Base-by-base conservation (phyloP, 805 yeast genomes). In the Saccharomyces paradoxus region DNA sequence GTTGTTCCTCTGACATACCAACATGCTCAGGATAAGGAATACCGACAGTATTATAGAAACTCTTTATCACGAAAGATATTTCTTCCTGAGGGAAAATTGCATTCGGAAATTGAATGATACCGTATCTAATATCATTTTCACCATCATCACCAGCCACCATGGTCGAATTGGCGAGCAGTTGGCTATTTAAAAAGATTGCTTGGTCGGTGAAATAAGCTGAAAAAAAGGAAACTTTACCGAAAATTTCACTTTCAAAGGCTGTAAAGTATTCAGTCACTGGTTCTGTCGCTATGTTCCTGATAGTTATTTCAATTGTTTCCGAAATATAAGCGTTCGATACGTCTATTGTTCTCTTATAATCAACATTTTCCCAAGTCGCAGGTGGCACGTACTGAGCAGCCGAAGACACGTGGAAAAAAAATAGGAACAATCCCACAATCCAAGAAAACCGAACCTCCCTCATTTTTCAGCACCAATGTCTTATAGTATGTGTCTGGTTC, bases 71-170 rank as follows among this genome's bases (percentile, higher is more conserved):
- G 48, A 92, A 63, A 41, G 76, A 73, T 49, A 76, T 67, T 31
- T 71, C 70, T 26, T 82, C 77, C 37, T 82, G 81, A 28, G 95
- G 87, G 9, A 85, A 78, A 53, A 91, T 72, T 44, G 94, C 87
- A 48, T 75, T 74, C 12, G 88, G 87, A 51, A 90, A 72, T 37
- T 64, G 67, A 30, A 89, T 57, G 55, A 72, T 69, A 67, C 79
- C 83, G 64, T 74, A 78, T 29, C 65, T 67, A 52, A 74, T 50
- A 7, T 62, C 56, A 12, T 56, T 52, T 12, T 70, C 72, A 53
- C 64, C 67, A 7, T 63, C 61, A 46, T 22, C 52, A 10, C 10
- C n/a, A 5, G 49, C 37, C 13, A 29, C 51, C 12, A 58, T 58
- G 24, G 50, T 60, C 48, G 63, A 64, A 13, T 63, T 64, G 29